These are phyloP conservation scores for Spinellus fusiger DNA, from an alignment of 192 early-diverging fungal species.

Conservation along the genomic window DNA sequence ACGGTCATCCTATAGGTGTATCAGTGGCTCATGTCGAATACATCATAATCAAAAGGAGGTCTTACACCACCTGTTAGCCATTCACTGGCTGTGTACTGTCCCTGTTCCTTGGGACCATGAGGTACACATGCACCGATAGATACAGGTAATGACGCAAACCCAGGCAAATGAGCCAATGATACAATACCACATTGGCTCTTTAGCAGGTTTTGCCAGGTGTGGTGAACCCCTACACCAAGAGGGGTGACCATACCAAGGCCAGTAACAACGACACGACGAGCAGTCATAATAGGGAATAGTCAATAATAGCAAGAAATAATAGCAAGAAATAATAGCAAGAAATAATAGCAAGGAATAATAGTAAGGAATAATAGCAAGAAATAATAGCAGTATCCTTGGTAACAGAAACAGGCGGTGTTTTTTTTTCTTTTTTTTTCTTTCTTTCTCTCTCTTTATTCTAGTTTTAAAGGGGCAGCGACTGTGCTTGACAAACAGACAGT, in stretches of 20 bases:
- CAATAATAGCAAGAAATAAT: background rate
- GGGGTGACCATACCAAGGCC: conserved; percentile 92
- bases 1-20: conserved; percentile 55
- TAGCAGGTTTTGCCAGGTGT: conserved; percentile 68
- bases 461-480: too few relatives aligned
- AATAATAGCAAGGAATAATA: background rate
- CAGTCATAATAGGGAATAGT: background rate
- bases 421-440: too few relatives aligned
- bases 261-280: conserved; percentile 84
- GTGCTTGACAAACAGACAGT: background rate
- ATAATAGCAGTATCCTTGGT: too few relatives aligned
- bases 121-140: conserved; percentile 71
- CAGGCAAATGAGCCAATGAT: conserved; percentile 45
- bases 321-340: background rate
- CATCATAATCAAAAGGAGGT: background rate
- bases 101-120: conserved; percentile 40
- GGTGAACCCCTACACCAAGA: conserved; percentile 67
- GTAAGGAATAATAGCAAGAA: too few relatives aligned
- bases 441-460: too few relatives aligned
- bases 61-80: conserved; percentile 72
- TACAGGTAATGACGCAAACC: conserved; percentile 65
- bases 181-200: conserved; percentile 71
- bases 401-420: too few relatives aligned
- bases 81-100: conserved; percentile 64
- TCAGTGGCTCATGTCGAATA: background rate